Percentiles rank a stretch among this genome's conserved stretches.
phyloP scores from a whole-genome alignment of 345 rosid species.

The Arabidopsis suecica region DNA sequence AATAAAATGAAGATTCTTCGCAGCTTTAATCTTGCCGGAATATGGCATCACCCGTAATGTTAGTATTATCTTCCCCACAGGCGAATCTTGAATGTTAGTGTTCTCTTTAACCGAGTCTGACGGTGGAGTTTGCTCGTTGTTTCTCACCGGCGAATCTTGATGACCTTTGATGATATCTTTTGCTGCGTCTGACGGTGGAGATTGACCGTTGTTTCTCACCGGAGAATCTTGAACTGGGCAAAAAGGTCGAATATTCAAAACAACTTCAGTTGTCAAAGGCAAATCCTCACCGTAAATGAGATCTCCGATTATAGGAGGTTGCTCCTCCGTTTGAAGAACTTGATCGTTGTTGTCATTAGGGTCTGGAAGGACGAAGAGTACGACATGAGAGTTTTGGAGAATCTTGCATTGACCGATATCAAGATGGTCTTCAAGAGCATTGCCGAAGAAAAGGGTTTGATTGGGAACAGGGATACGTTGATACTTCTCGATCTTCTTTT shows the following conservation, averaged over 20 bases:
- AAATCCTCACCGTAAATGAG: neutral
- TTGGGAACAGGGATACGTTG: constrained; percentile 52
- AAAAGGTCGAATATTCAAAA: too few species aligned
- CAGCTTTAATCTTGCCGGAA: constrained; percentile 41
- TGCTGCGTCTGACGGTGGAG: too few species aligned
- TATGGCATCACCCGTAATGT: too few species aligned
- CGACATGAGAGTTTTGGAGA: constrained; percentile 56
- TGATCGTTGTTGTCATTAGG: neutral
- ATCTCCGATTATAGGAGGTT: neutral
- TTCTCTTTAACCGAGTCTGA: constrained; percentile 41
- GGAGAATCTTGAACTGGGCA: too few species aligned
- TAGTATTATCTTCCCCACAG: constrained; percentile 1
- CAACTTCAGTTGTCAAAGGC: neutral
- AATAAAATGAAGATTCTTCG: constrained; percentile 65
- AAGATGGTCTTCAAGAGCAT: constrained; percentile 51
- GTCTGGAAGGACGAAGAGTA: constrained; percentile 46
- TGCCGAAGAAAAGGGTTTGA: constrained; percentile 66
- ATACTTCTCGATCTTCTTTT: constrained; percentile 66
- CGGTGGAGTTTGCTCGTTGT: neutral
- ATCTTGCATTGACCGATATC: constrained; percentile 50
- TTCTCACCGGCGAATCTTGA: neutral
- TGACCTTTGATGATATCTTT: too few species aligned
- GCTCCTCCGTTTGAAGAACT: neutral
- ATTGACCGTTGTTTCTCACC: too few species aligned
- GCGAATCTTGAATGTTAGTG: constrained; percentile 43